phyloP scores from a whole-genome alignment of 2,329 filamentous ascomycete genomes.

The Cercospora berteroae region DNA sequence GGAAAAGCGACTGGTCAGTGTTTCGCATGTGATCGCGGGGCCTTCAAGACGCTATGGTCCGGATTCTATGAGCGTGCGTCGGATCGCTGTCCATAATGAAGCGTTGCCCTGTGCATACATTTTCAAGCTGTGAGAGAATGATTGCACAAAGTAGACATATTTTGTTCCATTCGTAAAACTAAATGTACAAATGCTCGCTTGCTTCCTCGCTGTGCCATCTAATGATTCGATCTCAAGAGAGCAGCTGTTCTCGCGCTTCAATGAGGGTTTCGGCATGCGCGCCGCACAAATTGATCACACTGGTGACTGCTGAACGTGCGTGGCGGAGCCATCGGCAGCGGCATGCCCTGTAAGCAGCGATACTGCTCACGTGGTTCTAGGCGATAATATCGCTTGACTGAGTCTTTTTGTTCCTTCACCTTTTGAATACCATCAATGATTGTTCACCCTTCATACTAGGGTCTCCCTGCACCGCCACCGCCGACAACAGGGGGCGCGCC shows the following conservation, averaged over 20 bases:
- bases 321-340: not conserved
- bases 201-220: not conserved
- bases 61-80: not conserved
- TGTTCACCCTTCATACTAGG: constrained; percentile 8
- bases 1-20: not conserved
- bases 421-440: not conserved
- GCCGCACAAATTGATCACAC: not conserved
- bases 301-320: not conserved
- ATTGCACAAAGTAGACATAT: not conserved
- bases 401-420: not conserved
- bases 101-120: not conserved
- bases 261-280: not conserved
- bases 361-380: constrained; percentile 3
- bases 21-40: not conserved
- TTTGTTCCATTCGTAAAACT: not conserved
- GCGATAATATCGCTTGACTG: not conserved
- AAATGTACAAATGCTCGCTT: not conserved
- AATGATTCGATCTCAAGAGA: not conserved
- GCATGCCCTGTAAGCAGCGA: constrained; percentile 9
- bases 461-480: constrained; percentile 3
- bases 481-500: constrained; percentile 9
- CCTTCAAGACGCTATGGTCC: not conserved
- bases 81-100: not conserved
- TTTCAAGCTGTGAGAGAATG: not conserved
- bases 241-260: not conserved